phyloP scores from a whole-genome alignment of 2,329 filamentous ascomycete genomes.

The Elsinoe fawcettii region DNA sequence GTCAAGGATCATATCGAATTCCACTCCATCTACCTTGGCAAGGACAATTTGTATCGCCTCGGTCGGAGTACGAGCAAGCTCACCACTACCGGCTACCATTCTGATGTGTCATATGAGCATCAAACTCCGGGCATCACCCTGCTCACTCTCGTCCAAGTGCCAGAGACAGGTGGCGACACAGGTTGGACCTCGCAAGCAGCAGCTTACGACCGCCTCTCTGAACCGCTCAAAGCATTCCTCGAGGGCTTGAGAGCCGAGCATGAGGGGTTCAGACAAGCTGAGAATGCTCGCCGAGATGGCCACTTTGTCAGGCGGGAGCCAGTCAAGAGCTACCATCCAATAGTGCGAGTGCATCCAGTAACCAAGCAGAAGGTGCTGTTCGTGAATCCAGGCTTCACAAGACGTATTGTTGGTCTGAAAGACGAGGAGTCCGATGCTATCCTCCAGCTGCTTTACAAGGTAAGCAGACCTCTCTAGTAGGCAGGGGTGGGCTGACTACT shows the following conservation, averaged over 20 bases:
- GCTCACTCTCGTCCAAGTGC: slow-evolving; percentile 47
- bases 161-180: slow-evolving; percentile 42
- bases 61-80: slow-evolving; percentile 19
- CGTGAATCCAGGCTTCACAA: slow-evolving; percentile 53
- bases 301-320: slow-evolving; percentile 43
- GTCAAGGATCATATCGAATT: neutral
- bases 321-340: slow-evolving; percentile 47
- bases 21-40: slow-evolving; percentile 17
- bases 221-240: slow-evolving; percentile 49
- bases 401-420: slow-evolving; percentile 51
- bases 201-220: slow-evolving; percentile 47
- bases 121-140: slow-evolving; percentile 52
- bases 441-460: slow-evolving; percentile 45
- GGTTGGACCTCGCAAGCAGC: slow-evolving; percentile 42
- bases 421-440: slow-evolving; percentile 49
- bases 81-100: slow-evolving; percentile 24
- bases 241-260: slow-evolving; percentile 46
- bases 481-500: slow-evolving; percentile 15
- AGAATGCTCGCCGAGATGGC: neutral
- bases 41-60: slow-evolving; percentile 16
- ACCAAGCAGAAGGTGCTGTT: slow-evolving; percentile 56
- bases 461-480: slow-evolving; percentile 21
- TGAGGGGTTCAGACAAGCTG: slow-evolving; percentile 45
- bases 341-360: slow-evolving; percentile 53
- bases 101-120: slow-evolving; percentile 41